Evolutionary conservation across 495 filamentous ascomycete genomes (phyloP).

Genomic region (Stereocaulon alpinum): DNA sequence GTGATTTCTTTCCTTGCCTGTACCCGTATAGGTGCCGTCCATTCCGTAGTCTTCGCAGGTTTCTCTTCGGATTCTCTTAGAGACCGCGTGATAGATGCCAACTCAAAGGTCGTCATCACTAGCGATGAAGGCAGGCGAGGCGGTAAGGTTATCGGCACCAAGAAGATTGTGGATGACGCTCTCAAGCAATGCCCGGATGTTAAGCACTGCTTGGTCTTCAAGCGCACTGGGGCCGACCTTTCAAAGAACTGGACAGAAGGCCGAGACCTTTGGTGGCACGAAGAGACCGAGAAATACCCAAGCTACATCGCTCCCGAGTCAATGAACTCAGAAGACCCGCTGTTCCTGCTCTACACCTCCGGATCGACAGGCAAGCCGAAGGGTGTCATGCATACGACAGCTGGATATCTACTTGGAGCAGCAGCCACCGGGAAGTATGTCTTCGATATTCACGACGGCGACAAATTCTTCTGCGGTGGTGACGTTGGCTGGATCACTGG

Average conservation of each 20-base stretch:
- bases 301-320: constrained; percentile 76
- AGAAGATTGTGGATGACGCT: constrained; percentile 98
- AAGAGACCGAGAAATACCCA: constrained; percentile 93
- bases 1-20: constrained; percentile 86
- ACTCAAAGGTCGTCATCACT: constrained; percentile 88
- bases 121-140: constrained; percentile 96
- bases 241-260: constrained; percentile 65
- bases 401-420: constrained; percentile 84
- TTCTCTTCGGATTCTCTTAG: constrained; percentile 96
- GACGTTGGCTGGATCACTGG: constrained; percentile 99
- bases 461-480: constrained; percentile 94
- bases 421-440: constrained; percentile 95
- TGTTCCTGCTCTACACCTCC: constrained; percentile 97
- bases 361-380: constrained; percentile 98
- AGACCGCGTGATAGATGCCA: constrained; percentile 86
- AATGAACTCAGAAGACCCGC: constrained; percentile 86
- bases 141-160: constrained; percentile 94
- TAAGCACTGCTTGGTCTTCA: constrained; percentile 75
- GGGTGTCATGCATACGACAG: constrained; percentile 97
- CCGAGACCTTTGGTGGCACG: constrained; percentile 95
- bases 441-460: constrained; percentile 91
- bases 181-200: constrained; percentile 95
- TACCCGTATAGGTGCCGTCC: constrained; percentile 84
- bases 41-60: constrained; percentile 97
- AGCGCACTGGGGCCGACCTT: constrained; percentile 89